phyloP scores from a whole-genome alignment of 192 early-diverging fungal species.

The Lunasporangiospora selenospora region DNA sequence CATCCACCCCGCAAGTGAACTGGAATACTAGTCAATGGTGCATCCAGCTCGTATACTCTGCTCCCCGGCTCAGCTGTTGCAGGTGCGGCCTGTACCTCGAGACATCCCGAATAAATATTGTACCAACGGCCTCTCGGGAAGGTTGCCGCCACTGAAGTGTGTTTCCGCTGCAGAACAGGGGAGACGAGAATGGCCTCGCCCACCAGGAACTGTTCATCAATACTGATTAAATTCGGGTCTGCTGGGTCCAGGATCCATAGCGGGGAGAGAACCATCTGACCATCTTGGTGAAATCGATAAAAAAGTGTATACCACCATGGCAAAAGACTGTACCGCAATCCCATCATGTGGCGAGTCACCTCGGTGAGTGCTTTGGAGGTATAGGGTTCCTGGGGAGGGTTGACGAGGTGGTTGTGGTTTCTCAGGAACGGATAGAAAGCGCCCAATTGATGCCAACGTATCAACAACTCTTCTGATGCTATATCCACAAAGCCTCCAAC shows the following conservation, averaged over 20 bases:
- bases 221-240: conserved; percentile 26
- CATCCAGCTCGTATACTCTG: conserved; percentile 42
- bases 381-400: conserved; percentile 65
- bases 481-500: conserved; percentile 69
- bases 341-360: conserved; percentile 53
- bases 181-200: conserved; percentile 63
- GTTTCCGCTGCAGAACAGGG: conserved; percentile 56
- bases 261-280: conserved; percentile 61
- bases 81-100: conserved; percentile 5
- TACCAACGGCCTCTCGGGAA: conserved; percentile 72
- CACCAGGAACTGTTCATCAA: conserved; percentile 66
- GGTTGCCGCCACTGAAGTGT: conserved; percentile 54
- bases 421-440: conserved; percentile 69
- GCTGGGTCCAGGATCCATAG: conserved; percentile 58
- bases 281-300: conserved; percentile 54
- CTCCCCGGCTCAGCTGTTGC: too few relatives aligned
- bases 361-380: conserved; percentile 54
- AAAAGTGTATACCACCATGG: conserved; percentile 68
- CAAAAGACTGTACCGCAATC: conserved; percentile 62
- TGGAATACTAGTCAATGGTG: conserved; percentile 61
- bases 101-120: conserved; percentile 51
- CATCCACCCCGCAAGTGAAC: conserved; percentile 67
- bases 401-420: conserved; percentile 64
- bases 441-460: conserved; percentile 66
- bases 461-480: conserved; percentile 64